phyloP scores from a whole-genome alignment of 1,284 basidiomycete genomes.

The Dichomitus squalens region DNA sequence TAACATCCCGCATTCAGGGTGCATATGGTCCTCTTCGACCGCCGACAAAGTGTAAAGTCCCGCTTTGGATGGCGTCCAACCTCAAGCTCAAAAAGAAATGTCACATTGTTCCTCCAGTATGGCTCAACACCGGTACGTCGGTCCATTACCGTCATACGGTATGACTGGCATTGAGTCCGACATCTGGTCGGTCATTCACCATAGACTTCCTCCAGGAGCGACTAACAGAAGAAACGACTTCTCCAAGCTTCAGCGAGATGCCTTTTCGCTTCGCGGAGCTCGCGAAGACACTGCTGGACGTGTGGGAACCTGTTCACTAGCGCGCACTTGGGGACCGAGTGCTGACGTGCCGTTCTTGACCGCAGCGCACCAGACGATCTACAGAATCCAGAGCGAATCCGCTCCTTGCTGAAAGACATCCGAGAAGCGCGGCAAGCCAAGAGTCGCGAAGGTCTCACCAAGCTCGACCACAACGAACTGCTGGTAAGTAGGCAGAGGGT shows the following conservation, averaged over 20 bases:
- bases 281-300: slow-evolving; percentile 86
- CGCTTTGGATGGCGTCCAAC: slow-evolving; percentile 94
- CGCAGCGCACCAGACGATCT: slow-evolving; percentile 89
- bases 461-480: slow-evolving; percentile 76
- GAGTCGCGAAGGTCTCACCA: slow-evolving; percentile 79
- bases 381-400: slow-evolving; percentile 77
- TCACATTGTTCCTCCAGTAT: slow-evolving; percentile 85
- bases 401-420: slow-evolving; percentile 88
- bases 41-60: slow-evolving; percentile 80
- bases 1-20: slow-evolving; percentile 51
- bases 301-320: slow-evolving; percentile 55
- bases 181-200: neutral
- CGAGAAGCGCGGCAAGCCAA: slow-evolving; percentile 95
- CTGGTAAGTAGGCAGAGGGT: slow-evolving; percentile 55
- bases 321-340: neutral
- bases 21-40: slow-evolving; percentile 93
- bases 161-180: neutral
- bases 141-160: no score
- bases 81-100: slow-evolving; percentile 95
- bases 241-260: slow-evolving; percentile 71
- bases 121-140: slow-evolving; percentile 82
- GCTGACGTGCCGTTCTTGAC: neutral
- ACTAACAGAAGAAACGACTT: slow-evolving; percentile 71
- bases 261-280: slow-evolving; percentile 90
- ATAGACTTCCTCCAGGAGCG: slow-evolving; percentile 79